Conservation (phyloP, 306 rosid species). For the Styphnolobium japonicum region DNA sequence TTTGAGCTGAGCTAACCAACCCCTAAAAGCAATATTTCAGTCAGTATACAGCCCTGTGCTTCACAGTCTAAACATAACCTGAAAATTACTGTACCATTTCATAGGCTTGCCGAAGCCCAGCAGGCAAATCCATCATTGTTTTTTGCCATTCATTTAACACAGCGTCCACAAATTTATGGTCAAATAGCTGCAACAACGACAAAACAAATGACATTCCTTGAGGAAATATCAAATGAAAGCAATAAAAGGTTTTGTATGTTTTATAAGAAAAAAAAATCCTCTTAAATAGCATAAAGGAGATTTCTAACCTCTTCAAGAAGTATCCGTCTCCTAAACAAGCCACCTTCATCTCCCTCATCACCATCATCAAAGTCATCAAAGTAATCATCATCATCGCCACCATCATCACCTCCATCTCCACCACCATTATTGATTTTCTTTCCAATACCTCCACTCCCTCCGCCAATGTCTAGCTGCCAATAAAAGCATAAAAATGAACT, state of each 20-base stretch:
- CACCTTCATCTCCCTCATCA: conserved; percentile 97
- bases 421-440: conserved; percentile 86
- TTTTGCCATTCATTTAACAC: conserved; percentile 93
- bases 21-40: conserved; percentile 56
- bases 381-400: conserved; percentile 91
- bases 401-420: conserved; percentile 97
- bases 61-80: conserved; percentile 22
- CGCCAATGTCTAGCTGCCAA: conserved; percentile 81
- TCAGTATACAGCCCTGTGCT: conserved; percentile 34
- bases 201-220: conserved; percentile 22
- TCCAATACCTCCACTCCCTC: conserved; percentile 94
- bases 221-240: conserved; percentile 21
- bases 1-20: conserved; percentile 96
- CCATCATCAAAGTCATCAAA: conserved; percentile 97
- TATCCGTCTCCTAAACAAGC: conserved; percentile 82
- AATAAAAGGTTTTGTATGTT: background rate
- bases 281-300: conserved; percentile 1
- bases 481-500: background rate
- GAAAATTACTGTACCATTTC: conserved; percentile 68
- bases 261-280: background rate
- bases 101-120: conserved; percentile 96
- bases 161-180: conserved; percentile 90
- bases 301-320: conserved; percentile 84
- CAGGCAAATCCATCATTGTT: conserved; percentile 96
- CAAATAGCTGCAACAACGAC: conserved; percentile 70